phyloP scores from a whole-genome alignment of 2,329 filamentous ascomycete species.

The Aspergillus fijiensis region DNA sequence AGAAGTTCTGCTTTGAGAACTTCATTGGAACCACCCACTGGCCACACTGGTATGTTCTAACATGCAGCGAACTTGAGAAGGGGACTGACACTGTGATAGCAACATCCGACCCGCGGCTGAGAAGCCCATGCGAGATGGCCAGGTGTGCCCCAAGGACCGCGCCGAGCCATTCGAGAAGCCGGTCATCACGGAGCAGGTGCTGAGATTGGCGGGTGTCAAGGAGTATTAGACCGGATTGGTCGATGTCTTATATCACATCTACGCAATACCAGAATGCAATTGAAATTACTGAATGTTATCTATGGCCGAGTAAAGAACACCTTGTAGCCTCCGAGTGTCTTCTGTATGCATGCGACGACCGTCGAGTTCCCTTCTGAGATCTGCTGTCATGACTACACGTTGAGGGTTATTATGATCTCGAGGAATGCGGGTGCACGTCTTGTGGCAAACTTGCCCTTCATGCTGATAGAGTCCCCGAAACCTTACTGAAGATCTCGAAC shows the following conservation, averaged over 20 bases:
- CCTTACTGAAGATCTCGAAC: too few species aligned
- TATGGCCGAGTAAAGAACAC: too few species aligned
- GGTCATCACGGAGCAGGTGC: slow-evolving; percentile 32
- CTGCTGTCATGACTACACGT: too few species aligned
- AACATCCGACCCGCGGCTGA: slow-evolving; percentile 39
- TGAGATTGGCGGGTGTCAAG: slow-evolving; percentile 38
- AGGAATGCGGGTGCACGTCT: too few species aligned
- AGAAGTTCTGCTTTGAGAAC: slow-evolving; percentile 15
- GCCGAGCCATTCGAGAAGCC: slow-evolving; percentile 43
- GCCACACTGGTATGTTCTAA: slow-evolving; percentile 14
- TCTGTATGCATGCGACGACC: too few species aligned
- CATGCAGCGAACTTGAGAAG: neutral
- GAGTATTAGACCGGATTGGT: slow-evolving; percentile 16
- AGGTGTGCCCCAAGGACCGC: slow-evolving; percentile 39
- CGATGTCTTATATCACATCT: neutral
- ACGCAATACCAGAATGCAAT: neutral
- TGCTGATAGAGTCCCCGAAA: too few species aligned
- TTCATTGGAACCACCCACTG: slow-evolving; percentile 20
- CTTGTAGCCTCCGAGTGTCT: too few species aligned
- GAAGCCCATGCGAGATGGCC: slow-evolving; percentile 38
- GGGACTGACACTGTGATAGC: slow-evolving; percentile 13
- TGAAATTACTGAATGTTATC: neutral
- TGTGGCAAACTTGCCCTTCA: too few species aligned
- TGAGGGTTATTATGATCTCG: too few species aligned
- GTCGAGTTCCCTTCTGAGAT: too few species aligned